A percentile compares a stretch with the other conserved stretches of the same genome.
phyloP scores from a whole-genome alignment of 2,329 filamentous ascomycete genomes.

The Metarhizium guizhouense region DNA sequence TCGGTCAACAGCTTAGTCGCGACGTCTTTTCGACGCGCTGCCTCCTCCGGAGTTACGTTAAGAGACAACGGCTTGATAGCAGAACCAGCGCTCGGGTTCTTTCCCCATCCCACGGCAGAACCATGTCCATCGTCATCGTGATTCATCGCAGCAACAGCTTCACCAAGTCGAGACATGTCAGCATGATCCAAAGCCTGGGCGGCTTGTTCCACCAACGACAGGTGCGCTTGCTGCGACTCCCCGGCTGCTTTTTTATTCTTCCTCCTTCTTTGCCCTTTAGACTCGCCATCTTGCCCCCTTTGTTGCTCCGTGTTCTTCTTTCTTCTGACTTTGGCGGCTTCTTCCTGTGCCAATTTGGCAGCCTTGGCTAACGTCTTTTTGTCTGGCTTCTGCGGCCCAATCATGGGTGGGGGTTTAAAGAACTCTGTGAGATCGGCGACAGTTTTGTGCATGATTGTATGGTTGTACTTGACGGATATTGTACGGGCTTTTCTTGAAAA shows the following conservation, averaged over 20 bases:
- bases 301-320: slow-evolving; percentile 15
- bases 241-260: slow-evolving; percentile 17
- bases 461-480: slow-evolving; percentile 45
- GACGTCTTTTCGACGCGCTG: slow-evolving; percentile 37
- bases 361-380: neutral
- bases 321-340: slow-evolving; percentile 18
- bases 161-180: slow-evolving; percentile 1
- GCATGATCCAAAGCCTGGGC: slow-evolving; percentile 4
- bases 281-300: slow-evolving; percentile 16
- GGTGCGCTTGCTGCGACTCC: slow-evolving; percentile 12
- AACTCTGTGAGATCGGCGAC: slow-evolving; percentile 40
- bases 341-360: slow-evolving; percentile 17
- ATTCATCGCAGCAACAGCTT: neutral
- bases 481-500: slow-evolving; percentile 38
- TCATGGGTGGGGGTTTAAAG: slow-evolving; percentile 35
- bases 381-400: slow-evolving; percentile 15
- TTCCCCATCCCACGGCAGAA: neutral
- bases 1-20: slow-evolving; percentile 38
- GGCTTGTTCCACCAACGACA: slow-evolving; percentile 6
- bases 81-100: slow-evolving; percentile 2
- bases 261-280: slow-evolving; percentile 19
- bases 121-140: neutral
- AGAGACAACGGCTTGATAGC: slow-evolving; percentile 16
- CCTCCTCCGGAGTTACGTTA: slow-evolving; percentile 34
- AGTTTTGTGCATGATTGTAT: slow-evolving; percentile 47